Evolutionary conservation across 2,329 filamentous ascomycete genomes (phyloP).

Genomic region (Colletotrichum simmondsii): DNA sequence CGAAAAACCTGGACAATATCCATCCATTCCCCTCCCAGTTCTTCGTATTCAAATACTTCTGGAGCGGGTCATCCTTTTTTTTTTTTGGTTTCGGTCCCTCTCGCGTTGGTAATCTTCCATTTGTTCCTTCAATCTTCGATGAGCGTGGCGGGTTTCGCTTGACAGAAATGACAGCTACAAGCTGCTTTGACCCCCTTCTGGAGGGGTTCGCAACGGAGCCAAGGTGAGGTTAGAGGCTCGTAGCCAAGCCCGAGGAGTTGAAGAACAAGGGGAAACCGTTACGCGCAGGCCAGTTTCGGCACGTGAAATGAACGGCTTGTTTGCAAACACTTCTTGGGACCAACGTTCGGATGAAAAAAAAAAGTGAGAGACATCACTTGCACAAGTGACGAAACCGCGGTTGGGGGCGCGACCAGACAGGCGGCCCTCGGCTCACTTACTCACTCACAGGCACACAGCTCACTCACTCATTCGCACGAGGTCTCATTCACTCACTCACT

Average conservation of each 20-base stretch:
- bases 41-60: background rate
- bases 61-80: background rate
- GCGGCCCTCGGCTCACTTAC: too few species aligned
- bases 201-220: background rate
- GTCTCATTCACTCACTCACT: too few species aligned
- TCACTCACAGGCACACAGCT: too few species aligned
- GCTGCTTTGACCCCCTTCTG: background rate
- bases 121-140: background rate
- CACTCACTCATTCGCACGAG: too few species aligned
- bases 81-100: background rate
- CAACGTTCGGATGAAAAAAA: slow-evolving; percentile 5
- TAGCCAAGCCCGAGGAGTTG: background rate
- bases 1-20: background rate
- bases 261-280: background rate
- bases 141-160: background rate
- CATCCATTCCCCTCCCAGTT: background rate
- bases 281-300: slow-evolving; percentile 15
- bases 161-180: background rate
- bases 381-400: too few species aligned
- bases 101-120: background rate
- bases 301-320: slow-evolving; percentile 27
- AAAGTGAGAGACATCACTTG: too few species aligned
- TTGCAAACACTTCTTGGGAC: background rate
- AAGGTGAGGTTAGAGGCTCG: background rate
- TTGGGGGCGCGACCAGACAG: too few species aligned